Conservation (phyloP, 1,139 yeast species). For the Sugiyamaella neomexicana region DNA sequence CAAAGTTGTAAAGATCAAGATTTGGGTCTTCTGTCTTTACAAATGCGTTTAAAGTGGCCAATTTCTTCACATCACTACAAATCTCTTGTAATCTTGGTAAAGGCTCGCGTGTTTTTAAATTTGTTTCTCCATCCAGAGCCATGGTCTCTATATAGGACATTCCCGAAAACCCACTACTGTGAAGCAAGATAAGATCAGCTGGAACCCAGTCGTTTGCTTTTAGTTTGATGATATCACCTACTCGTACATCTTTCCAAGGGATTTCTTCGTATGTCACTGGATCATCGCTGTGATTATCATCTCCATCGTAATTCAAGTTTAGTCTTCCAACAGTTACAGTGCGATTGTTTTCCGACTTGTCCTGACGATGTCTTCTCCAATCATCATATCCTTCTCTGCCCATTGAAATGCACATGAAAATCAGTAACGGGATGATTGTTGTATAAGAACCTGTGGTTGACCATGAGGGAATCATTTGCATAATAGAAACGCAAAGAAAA, state of each 20-base stretch:
- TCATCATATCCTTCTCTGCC: slow-evolving; percentile 94
- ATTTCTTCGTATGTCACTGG: slow-evolving; percentile 42
- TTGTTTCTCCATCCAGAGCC: slow-evolving; percentile 98
- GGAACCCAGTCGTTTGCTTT: slow-evolving; percentile 89
- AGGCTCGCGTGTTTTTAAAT: slow-evolving; percentile 72
- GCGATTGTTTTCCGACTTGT: slow-evolving; percentile 78
- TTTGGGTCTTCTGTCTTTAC: slow-evolving; percentile 85
- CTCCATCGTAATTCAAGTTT: slow-evolving; percentile 23
- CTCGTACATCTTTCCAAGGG: slow-evolving; percentile 74
- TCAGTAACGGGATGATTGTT: slow-evolving; percentile 81
- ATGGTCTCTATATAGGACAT: slow-evolving; percentile 90
- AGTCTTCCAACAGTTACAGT: slow-evolving; percentile 45
- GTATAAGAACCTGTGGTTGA: slow-evolving; percentile 97
- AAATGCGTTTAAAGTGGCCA: slow-evolving; percentile 53
- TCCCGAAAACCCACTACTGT: slow-evolving; percentile 65
- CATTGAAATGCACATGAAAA: slow-evolving; percentile 89
- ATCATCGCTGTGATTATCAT: slow-evolving; percentile 14
- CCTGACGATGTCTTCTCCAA: slow-evolving; percentile 81
- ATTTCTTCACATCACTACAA: slow-evolving; percentile 52
- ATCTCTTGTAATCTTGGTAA: slow-evolving; percentile 58
- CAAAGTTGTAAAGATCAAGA: slow-evolving; percentile 84
- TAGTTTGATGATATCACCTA: slow-evolving; percentile 78
- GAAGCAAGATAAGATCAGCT: slow-evolving; percentile 75
- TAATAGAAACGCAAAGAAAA: slow-evolving; percentile 80
- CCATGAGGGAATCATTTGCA: slow-evolving; percentile 97